These are phyloP conservation scores for Boletus subparvulus DNA, from an alignment of 768 basidiomycete species.

Conservation along the genomic window DNA sequence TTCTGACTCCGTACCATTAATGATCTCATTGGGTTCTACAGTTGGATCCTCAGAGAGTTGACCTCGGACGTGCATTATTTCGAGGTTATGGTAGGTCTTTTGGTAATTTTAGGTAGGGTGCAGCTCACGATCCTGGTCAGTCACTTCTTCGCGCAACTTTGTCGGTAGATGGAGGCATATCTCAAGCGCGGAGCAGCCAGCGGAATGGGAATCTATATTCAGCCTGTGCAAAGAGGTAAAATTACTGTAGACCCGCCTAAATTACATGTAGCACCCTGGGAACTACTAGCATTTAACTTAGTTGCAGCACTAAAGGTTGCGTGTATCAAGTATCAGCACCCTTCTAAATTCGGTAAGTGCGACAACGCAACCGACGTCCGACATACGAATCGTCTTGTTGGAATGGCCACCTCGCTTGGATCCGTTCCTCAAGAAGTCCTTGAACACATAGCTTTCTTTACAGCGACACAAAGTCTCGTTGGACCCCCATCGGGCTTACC, in stretches of 20 bases:
- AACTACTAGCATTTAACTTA: not conserved
- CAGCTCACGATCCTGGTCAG: constrained; percentile 30
- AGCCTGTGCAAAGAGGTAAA: constrained; percentile 45
- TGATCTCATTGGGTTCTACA: constrained; percentile 8
- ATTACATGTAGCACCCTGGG: not conserved
- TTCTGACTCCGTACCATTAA: not conserved
- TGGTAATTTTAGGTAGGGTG: not conserved
- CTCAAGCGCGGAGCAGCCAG: constrained; percentile 32
- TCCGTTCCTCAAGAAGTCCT: constrained; percentile 74
- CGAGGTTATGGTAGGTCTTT: constrained; percentile 46
- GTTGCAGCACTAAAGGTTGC: not conserved
- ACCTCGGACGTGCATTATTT: constrained; percentile 40
- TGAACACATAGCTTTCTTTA: constrained; percentile 72
- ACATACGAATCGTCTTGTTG: not conserved
- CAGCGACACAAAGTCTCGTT: constrained; percentile 48
- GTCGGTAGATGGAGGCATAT: constrained; percentile 47
- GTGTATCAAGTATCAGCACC: not conserved
- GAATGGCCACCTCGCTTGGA: constrained; percentile 36
- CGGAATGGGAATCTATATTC: constrained; percentile 54
- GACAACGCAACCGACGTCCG: not conserved
- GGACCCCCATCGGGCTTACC: constrained; percentile 62
- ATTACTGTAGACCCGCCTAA: constrained; percentile 4
- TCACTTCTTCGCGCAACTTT: constrained; percentile 50
- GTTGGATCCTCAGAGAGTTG: constrained; percentile 27
- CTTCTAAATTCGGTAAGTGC: constrained; percentile 8